These are phyloP conservation scores for Termitomyces sp. DNA, from an alignment of 768 basidiomycete species.

Conservation along the genomic window DNA sequence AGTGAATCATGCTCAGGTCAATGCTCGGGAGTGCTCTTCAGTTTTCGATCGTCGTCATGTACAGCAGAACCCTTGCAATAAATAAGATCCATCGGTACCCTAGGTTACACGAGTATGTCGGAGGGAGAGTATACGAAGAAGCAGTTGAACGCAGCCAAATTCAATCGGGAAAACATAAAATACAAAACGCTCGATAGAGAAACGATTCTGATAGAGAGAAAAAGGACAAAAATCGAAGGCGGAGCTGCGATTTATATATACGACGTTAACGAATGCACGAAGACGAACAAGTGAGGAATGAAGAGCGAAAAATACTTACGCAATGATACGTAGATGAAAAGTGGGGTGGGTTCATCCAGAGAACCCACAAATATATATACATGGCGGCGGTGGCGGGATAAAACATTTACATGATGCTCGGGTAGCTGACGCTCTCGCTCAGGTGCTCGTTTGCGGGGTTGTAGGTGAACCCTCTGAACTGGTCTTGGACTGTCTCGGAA, in stretches of 20 bases:
- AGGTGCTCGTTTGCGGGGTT: constrained; percentile 82
- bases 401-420: constrained; percentile 27
- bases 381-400: neutral
- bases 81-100: neutral
- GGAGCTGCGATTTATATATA: constrained; percentile 6
- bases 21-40: neutral
- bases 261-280: neutral
- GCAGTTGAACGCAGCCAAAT: neutral
- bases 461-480: constrained; percentile 89
- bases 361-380: constrained; percentile 2
- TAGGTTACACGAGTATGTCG: neutral
- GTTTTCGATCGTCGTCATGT: too few species aligned
- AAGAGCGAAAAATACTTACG: neutral
- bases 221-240: neutral
- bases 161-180: neutral
- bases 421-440: constrained; percentile 77
- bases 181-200: neutral
- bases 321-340: neutral
- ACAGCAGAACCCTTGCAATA: neutral
- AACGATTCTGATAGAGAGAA: too few species aligned
- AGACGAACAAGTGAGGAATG: neutral
- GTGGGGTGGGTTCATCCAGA: neutral
- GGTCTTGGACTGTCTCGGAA: constrained; percentile 95
- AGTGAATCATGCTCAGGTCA: too few species aligned
- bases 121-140: neutral